A percentile compares a stretch with the other conserved stretches of the same genome.
These are phyloP conservation scores for Talaromyces sp. DNA, from an alignment of 2,329 filamentous ascomycete species.

Conservation along the genomic window DNA sequence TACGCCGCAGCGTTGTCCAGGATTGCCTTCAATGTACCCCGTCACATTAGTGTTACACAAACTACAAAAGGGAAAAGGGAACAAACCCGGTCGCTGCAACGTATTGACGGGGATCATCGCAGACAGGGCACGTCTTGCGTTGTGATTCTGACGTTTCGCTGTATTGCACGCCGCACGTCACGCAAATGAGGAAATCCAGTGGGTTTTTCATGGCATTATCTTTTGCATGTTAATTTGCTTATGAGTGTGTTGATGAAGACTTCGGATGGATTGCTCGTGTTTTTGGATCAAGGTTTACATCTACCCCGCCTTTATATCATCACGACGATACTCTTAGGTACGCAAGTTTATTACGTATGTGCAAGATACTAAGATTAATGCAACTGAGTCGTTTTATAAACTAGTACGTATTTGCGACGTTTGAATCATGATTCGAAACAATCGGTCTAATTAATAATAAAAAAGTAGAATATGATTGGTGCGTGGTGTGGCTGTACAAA, in stretches of 20 bases:
- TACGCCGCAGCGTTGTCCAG: slow-evolving; percentile 23
- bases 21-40: slow-evolving; percentile 15
- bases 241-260: not conserved
- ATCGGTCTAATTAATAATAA: too few relatives aligned
- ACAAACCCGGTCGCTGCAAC: slow-evolving; percentile 21
- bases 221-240: not conserved
- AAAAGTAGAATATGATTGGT: too few relatives aligned
- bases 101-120: slow-evolving; percentile 27
- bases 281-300: not conserved
- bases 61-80: not conserved
- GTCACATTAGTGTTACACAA: not conserved
- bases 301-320: not conserved
- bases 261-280: not conserved
- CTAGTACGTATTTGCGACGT: too few relatives aligned
- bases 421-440: too few relatives aligned
- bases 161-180: slow-evolving; percentile 23
- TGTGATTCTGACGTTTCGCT: slow-evolving; percentile 6
- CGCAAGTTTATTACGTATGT: too few relatives aligned
- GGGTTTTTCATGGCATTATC: not conserved
- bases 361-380: too few relatives aligned
- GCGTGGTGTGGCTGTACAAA: too few relatives aligned
- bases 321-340: too few relatives aligned
- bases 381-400: too few relatives aligned
- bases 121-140: slow-evolving; percentile 22
- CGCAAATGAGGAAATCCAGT: slow-evolving; percentile 22